Conservation (phyloP, 2,329 filamentous ascomycete species). For the Sclerotiophoma versabilis region DNA sequence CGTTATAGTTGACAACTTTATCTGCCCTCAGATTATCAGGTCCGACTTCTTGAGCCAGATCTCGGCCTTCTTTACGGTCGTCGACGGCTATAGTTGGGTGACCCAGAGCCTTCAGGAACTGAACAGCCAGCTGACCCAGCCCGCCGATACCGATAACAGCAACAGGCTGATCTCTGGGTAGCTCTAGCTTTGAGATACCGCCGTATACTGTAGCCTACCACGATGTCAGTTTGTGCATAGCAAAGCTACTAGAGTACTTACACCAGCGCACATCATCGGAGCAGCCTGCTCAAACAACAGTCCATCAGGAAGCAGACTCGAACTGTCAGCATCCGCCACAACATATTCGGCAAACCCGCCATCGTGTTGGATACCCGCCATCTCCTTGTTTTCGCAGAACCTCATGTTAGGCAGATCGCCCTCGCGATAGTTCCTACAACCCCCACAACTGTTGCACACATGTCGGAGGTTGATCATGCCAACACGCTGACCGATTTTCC, state of each 20-base stretch:
- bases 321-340: constrained; percentile 24
- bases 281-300: constrained; percentile 31
- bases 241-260: not conserved
- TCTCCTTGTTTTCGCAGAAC: constrained; percentile 30
- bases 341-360: constrained; percentile 37
- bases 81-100: no score
- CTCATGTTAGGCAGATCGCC: constrained; percentile 23
- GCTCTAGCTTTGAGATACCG: constrained; percentile 3
- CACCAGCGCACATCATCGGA: constrained; percentile 39
- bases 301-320: constrained; percentile 25
- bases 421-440: constrained; percentile 7
- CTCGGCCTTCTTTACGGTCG: no score
- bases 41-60: no score
- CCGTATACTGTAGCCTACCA: constrained; percentile 17
- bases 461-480: constrained; percentile 22
- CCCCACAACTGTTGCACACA: constrained; percentile 11
- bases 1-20: no score
- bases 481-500: constrained; percentile 33
- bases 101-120: no score
- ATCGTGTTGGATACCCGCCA: constrained; percentile 28
- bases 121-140: no score
- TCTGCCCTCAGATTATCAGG: no score
- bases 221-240: not conserved
- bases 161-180: constrained; percentile 1
- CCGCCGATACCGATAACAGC: constrained; percentile 20